Evolutionary conservation across 495 filamentous ascomycete species (phyloP), one percentile per base, ranked within the genome.

Genomic region (Xylaria sp.): DNA sequence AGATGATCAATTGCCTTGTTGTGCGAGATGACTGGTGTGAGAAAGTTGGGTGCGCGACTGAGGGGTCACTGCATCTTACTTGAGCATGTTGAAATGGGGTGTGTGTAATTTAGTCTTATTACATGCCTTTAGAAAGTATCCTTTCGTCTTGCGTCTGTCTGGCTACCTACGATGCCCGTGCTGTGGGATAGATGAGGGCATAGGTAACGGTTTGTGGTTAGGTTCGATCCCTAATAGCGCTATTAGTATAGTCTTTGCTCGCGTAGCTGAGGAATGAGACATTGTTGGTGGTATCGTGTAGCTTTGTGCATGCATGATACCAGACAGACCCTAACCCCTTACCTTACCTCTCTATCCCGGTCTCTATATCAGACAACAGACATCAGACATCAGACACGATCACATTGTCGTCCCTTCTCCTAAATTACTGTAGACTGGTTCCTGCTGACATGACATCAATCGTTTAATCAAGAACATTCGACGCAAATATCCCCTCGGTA

Each of bases 401-500:
- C 15, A 55, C 26, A 59, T 37, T 40, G 8, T 11, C 6, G 9
- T 31, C 26, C 26, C 14, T 21, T 26, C 5, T 55, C 7, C 52
- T 5, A 15, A 55, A 55, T 31, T 55, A 52, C 48, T 19, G 21
- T 52, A 52, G n/a, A 50, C 15, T 17, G 26, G n/a, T n/a, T n/a
- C 4, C 14, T n/a, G 33, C 31, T 40, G 33, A 59, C 31, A 59
- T 59, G 57, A 59, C 33, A 59, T 59, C 33, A 59, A 37, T 35
- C 11, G 48, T 26, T 52, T 5, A 14, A 52, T 52, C 24, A 26
- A 26, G 3, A 24, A 52, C 14, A 55, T 21, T 59, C 17, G 55
- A 59, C 55, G 21, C 57, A 21, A 59, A 59, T 37, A 21, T 37
- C 57, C 26, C 61, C 41, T 46, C 61, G 41, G 41, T 33, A 41